Evolutionary conservation across 2,329 filamentous ascomycete species (phyloP).

Genomic region (Alternaria sp.): DNA sequence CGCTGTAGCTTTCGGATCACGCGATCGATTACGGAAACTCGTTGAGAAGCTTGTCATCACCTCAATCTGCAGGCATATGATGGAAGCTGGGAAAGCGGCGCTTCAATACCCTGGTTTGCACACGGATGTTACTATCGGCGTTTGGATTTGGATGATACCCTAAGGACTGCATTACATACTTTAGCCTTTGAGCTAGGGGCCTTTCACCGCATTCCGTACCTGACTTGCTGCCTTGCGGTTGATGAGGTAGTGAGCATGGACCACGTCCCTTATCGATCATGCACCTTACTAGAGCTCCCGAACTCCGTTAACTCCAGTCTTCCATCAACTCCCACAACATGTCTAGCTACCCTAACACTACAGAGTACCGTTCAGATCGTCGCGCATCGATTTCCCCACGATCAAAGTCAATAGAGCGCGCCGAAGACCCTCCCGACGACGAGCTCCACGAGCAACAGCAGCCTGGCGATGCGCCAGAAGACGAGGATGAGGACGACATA

Average conservation of each 20-base stretch:
- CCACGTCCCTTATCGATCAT: constrained; percentile 28
- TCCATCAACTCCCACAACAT: constrained; percentile 31
- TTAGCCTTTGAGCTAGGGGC: background rate
- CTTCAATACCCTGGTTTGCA: background rate
- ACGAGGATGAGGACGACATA: constrained; percentile 34
- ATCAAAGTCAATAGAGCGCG: constrained; percentile 29
- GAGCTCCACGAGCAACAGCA: constrained; percentile 26
- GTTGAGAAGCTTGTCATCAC: background rate
- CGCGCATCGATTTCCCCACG: constrained; percentile 31
- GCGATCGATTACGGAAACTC: background rate
- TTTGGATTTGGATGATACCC: constrained; percentile 34
- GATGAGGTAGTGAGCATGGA: constrained; percentile 29
- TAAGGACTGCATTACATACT: constrained; percentile 4
- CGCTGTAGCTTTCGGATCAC: constrained; percentile 1
- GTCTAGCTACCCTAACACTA: constrained; percentile 32
- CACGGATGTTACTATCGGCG: constrained; percentile 16
- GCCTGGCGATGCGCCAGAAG: constrained; percentile 25
- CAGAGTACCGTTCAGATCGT: constrained; percentile 23
- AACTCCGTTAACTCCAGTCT: constrained; percentile 32
- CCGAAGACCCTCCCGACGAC: constrained; percentile 32
- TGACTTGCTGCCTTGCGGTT: background rate
- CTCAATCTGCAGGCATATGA: background rate
- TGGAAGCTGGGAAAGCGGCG: background rate
- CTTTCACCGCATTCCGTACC: background rate
- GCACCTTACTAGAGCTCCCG: constrained; percentile 24